A percentile compares a stretch with the other conserved stretches of the same genome.
phyloP scores from a whole-genome alignment of 176 grass and related monocot species.

The Rhipidocladum racemiflorum region DNA sequence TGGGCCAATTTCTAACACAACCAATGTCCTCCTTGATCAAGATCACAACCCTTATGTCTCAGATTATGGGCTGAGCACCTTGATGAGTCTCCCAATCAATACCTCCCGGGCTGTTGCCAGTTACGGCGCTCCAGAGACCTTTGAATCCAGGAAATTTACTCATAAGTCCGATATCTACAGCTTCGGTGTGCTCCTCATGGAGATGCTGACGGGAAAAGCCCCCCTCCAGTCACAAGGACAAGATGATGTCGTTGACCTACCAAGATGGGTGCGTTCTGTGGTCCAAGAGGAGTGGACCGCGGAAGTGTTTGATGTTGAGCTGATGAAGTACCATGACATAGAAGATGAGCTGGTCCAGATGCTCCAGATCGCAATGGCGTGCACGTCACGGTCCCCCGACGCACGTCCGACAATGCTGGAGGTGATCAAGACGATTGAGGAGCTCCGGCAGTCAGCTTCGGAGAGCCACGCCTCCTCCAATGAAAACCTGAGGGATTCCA shows the following conservation, averaged over 20 bases:
- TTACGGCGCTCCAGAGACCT: conserved; percentile 79
- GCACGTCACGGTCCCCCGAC: conserved; percentile 58
- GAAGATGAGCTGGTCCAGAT: conserved; percentile 94
- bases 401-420: conserved; percentile 67
- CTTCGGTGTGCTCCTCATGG: conserved; percentile 90
- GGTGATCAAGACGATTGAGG: conserved; percentile 75
- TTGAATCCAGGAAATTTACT: conserved; percentile 73
- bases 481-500: conserved; percentile 52
- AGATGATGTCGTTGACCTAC: conserved; percentile 69
- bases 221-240: conserved; percentile 83
- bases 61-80: conserved; percentile 65
- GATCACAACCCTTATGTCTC: conserved; percentile 66
- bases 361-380: conserved; percentile 84
- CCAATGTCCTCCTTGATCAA: conserved; percentile 79
- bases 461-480: conserved; percentile 44
- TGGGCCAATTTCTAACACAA: too few relatives aligned
- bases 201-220: conserved; percentile 93
- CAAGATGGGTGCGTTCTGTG: conserved; percentile 84
- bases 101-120: conserved; percentile 51
- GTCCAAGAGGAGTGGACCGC: conserved; percentile 98
- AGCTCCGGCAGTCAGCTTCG: conserved; percentile 51
- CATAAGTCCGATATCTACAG: conserved; percentile 96
- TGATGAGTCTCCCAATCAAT: conserved; percentile 66
- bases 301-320: conserved; percentile 77
- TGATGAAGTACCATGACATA: conserved; percentile 58